These are phyloP conservation scores for Apiospora arundinis DNA, from an alignment of 2,329 filamentous ascomycete species.

Conservation along the genomic window DNA sequence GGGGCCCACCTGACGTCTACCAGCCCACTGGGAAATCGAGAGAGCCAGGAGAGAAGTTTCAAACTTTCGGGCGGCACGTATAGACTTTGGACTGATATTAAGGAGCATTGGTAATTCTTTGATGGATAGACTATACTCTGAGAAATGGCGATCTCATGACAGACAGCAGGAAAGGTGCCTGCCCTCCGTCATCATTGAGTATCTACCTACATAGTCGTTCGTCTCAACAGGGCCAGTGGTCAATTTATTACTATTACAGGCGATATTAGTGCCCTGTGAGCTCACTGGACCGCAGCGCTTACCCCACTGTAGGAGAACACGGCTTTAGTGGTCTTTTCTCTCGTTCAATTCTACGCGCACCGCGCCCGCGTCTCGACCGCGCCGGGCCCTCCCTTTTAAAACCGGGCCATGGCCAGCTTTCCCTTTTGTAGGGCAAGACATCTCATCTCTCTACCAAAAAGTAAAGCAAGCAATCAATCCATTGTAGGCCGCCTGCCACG, in stretches of 20 bases:
- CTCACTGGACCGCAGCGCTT: slow-evolving; percentile 15
- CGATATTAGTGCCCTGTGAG: slow-evolving; percentile 12
- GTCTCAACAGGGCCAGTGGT: background rate
- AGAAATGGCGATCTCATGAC: background rate
- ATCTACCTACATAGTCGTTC: background rate
- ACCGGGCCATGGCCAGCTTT: slow-evolving; percentile 18
- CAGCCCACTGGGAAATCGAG: background rate
- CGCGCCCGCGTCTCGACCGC: slow-evolving; percentile 22
- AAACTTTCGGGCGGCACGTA: background rate
- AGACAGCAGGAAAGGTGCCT: background rate
- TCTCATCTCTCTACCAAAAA: slow-evolving; percentile 22
- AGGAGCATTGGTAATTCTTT: background rate
- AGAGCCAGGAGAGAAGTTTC: background rate
- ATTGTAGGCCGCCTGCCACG: slow-evolving; percentile 15
- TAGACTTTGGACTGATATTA: background rate
- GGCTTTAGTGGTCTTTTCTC: slow-evolving; percentile 9
- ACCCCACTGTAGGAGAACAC: slow-evolving; percentile 18
- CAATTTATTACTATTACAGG: background rate
- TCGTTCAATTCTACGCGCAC: slow-evolving; percentile 16
- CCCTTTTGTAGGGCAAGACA: slow-evolving; percentile 13
- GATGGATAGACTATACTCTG: background rate
- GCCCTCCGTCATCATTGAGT: background rate
- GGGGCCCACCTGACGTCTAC: background rate
- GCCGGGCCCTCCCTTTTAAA: slow-evolving; percentile 21
- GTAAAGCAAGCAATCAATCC: background rate